phyloP scores from a whole-genome alignment of 2,329 filamentous ascomycete genomes.

The Cytospora leucostoma region DNA sequence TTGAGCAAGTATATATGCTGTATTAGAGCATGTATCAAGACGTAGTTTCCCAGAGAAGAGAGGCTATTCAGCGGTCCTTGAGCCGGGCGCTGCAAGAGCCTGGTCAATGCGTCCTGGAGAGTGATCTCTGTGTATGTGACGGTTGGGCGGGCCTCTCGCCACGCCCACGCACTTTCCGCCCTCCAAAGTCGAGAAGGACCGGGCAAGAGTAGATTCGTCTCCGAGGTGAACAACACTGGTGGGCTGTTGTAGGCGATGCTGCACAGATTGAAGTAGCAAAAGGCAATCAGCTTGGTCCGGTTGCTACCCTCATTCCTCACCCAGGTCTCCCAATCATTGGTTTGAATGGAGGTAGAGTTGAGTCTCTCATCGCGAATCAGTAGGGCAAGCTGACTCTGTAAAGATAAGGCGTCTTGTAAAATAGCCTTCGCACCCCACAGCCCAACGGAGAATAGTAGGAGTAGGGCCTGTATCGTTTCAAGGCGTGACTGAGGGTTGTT shows the following conservation, averaged over 20 bases:
- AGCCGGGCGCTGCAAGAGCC: constrained; percentile 54
- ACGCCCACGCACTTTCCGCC: constrained; percentile 59
- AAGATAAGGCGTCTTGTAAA: constrained; percentile 58
- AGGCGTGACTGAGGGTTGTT: constrained; percentile 61
- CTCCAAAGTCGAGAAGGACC: constrained; percentile 58
- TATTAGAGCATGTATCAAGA: constrained; percentile 70
- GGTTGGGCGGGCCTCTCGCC: constrained; percentile 58
- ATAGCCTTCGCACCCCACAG: constrained; percentile 64
- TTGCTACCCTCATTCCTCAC: constrained; percentile 57
- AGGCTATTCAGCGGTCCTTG: constrained; percentile 52
- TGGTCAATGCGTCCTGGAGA: constrained; percentile 58
- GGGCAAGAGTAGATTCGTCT: constrained; percentile 58
- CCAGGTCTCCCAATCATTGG: constrained; percentile 61
- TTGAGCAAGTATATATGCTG: constrained; percentile 73
- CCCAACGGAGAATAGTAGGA: constrained; percentile 61
- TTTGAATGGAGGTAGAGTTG: constrained; percentile 49
- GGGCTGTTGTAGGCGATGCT: constrained; percentile 64
- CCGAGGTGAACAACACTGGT: constrained; percentile 58
- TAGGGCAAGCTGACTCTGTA: constrained; percentile 60
- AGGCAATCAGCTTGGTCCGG: constrained; percentile 61
- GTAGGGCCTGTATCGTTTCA: constrained; percentile 65
- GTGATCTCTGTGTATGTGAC: constrained; percentile 54
- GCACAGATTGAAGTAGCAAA: constrained; percentile 64
- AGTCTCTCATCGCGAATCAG: constrained; percentile 61
- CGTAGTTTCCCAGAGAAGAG: constrained; percentile 67